These are phyloP conservation scores for Rhizopus arrhizus DNA, from an alignment of 371 early-diverging fungal genomes.

Conservation along the genomic window DNA sequence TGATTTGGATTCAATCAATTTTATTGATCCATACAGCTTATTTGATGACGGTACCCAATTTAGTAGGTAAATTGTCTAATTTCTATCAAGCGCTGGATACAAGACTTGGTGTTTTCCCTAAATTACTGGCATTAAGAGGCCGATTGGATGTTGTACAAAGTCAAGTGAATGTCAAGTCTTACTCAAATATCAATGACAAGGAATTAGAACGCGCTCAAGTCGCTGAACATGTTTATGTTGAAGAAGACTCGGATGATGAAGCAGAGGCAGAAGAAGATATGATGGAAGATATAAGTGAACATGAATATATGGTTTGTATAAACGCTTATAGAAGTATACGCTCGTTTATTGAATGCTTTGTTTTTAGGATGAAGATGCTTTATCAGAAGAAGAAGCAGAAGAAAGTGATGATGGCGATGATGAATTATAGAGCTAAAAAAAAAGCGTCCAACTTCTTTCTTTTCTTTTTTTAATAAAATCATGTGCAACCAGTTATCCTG, in stretches of 20 bases:
- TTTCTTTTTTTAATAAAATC: not conserved
- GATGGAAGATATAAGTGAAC: slow-evolving; percentile 31
- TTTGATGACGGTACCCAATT: slow-evolving; percentile 70
- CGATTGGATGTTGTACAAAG: slow-evolving; percentile 76
- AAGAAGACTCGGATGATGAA: slow-evolving; percentile 61
- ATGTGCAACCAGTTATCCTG: not conserved
- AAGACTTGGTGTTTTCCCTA: slow-evolving; percentile 62
- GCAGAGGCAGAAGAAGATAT: slow-evolving; percentile 44
- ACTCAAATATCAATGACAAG: slow-evolving; percentile 45
- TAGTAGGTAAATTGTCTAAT: slow-evolving; percentile 63
- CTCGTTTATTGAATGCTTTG: not conserved
- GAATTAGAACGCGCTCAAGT: slow-evolving; percentile 36
- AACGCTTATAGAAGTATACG: not conserved
- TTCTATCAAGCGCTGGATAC: slow-evolving; percentile 75
- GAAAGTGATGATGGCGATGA: slow-evolving; percentile 20
- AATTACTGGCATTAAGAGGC: slow-evolving; percentile 71
- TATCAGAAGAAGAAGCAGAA: slow-evolving; percentile 15
- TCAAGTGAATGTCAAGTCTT: slow-evolving; percentile 65
- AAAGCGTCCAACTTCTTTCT: not conserved
- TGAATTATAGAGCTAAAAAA: not conserved
- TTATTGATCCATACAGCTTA: slow-evolving; percentile 72
- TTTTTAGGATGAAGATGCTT: slow-evolving; percentile 7
- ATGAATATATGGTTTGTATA: slow-evolving; percentile 17
- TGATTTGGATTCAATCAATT: slow-evolving; percentile 79
- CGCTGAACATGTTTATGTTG: slow-evolving; percentile 58